Evolutionary conservation across 2,329 filamentous ascomycete species (phyloP).

Genomic region (Aspergillus versicolor): DNA sequence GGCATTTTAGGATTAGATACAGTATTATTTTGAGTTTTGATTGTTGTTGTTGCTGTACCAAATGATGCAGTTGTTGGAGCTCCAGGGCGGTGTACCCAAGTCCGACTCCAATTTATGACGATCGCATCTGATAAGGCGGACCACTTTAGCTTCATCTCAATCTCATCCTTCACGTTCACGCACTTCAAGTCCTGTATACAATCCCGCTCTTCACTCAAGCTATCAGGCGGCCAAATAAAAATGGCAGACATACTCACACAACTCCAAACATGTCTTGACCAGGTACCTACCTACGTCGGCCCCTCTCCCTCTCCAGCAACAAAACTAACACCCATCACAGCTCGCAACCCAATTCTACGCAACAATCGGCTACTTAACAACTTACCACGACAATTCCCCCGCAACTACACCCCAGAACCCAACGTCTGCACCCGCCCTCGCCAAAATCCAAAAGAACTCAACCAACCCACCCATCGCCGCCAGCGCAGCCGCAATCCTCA

Average conservation of each 20-base stretch:
- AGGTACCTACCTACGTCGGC: slow-evolving; percentile 30
- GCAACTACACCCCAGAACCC: slow-evolving; percentile 33
- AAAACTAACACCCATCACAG: slow-evolving; percentile 28
- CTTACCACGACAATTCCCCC: slow-evolving; percentile 46
- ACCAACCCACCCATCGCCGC: slow-evolving; percentile 35
- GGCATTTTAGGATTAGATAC: background rate
- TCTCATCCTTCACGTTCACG: background rate
- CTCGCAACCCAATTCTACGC: slow-evolving; percentile 54
- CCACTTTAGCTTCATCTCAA: background rate
- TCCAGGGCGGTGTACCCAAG: background rate
- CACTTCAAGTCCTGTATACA: background rate
- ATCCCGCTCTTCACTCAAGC: background rate
- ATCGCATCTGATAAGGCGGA: background rate
- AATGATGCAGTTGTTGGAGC: background rate
- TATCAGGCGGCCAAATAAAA: background rate
- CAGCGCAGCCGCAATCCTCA: slow-evolving; percentile 18
- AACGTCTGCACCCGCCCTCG: slow-evolving; percentile 37
- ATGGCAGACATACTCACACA: slow-evolving; percentile 51
- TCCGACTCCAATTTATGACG: background rate
- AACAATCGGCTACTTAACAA: slow-evolving; percentile 49
- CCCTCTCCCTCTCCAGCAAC: background rate
- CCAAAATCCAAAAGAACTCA: slow-evolving; percentile 43
- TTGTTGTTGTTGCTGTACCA: background rate
- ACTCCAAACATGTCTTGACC: slow-evolving; percentile 52
- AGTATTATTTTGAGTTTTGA: background rate